Evolutionary conservation across 2,329 filamentous ascomycete species (phyloP), one percentile per base, ranked within the genome.

Genomic region (Sclerotinia subarctica): DNA sequence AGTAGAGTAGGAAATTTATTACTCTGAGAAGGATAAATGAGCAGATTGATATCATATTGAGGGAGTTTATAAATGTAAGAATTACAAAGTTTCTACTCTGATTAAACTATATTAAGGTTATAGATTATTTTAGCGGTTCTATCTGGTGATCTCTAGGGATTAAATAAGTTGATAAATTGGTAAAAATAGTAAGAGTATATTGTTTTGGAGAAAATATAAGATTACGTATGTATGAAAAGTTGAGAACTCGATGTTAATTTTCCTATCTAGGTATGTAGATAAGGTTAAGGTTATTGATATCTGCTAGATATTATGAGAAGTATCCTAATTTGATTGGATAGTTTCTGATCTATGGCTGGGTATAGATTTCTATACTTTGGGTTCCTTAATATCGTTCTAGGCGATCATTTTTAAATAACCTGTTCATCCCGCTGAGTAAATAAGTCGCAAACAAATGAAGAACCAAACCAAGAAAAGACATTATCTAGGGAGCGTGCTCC

Each of bases 241-340:
- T 29, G 15, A 13, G 5, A 42, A 42, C 38, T 15, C 15, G 5
- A 17, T 2, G 17, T 17, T 0, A 42, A 42, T 15, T 4, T 42
- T 42, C 17, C 38, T 15, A 42, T 42, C 8, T 1, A 35, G 11
- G 17, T 1, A 35, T 2, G 17, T 29, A 29, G 29, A 29, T 29
- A 5, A n/a, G n/a, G n/a, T n/a, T n/a, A n/a, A n/a, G 29, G 29
- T 29, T 29, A 29, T 2, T 29, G 5, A 2, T 21, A 6, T 42
- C 1, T 42, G 5, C 0, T 42, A 17, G 15, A n/a, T 35, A 35
- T 5, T n/a, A n/a, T 1, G 0, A 54, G 8, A 29, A 32, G 0
- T n/a, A 21, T 13, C 13, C 19, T 2, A 42, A 1, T 0, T 15
- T 17, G 32, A 57, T 24, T 1, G 8, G 24, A 3, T 6, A 38